Evolutionary conservation across 2,329 filamentous ascomycete genomes (phyloP).

Genomic region (Emergomyces africanus): DNA sequence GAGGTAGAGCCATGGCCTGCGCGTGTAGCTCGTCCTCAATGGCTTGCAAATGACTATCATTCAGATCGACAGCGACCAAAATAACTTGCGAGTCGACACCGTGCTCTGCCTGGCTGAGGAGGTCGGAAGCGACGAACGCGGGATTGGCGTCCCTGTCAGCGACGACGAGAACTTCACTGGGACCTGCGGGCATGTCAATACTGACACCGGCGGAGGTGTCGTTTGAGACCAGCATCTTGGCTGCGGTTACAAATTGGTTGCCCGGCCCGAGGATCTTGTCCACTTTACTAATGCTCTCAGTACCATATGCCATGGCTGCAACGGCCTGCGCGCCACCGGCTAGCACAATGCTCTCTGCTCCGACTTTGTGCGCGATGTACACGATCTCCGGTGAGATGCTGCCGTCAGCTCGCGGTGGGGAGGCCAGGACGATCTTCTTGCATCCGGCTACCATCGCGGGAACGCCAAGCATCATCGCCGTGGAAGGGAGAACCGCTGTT

Average conservation of each 20-base stretch:
- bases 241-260: constrained; percentile 96
- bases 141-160: constrained; percentile 82
- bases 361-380: constrained; percentile 92
- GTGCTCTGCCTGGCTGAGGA: constrained; percentile 92
- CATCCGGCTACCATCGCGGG: constrained; percentile 96
- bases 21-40: constrained; percentile 86
- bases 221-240: constrained; percentile 97
- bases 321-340: constrained; percentile 93
- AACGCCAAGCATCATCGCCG: constrained; percentile 94
- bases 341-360: constrained; percentile 88
- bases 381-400: constrained; percentile 93
- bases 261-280: constrained; percentile 98
- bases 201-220: constrained; percentile 90
- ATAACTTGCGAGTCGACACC: constrained; percentile 94
- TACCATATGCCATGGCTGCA: constrained; percentile 94
- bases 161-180: constrained; percentile 91
- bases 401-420: constrained; percentile 78
- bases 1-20: constrained; percentile 75
- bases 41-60: constrained; percentile 57
- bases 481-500: constrained; percentile 92
- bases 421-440: constrained; percentile 86
- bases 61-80: constrained; percentile 70
- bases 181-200: constrained; percentile 97
- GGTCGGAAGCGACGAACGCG: constrained; percentile 87
- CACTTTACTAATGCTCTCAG: constrained; percentile 85